Conservation (phyloP, 2,329 filamentous ascomycete species). For the Ustulina deusta region DNA sequence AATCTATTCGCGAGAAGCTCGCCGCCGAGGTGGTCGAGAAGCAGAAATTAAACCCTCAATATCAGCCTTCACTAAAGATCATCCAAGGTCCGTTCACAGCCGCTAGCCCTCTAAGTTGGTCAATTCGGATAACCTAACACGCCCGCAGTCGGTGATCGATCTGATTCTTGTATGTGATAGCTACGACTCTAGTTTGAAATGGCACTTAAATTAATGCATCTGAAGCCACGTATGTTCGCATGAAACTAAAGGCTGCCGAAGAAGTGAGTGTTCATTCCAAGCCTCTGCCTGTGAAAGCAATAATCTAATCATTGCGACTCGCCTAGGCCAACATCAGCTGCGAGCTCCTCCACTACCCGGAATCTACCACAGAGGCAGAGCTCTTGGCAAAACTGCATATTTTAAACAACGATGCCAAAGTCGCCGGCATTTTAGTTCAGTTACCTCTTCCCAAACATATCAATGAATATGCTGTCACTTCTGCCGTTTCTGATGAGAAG, state of each 20-base stretch:
- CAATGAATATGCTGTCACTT: conserved; percentile 90
- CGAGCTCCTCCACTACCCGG: conserved; percentile 85
- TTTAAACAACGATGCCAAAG: conserved; percentile 85
- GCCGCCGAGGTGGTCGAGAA: conserved; percentile 82
- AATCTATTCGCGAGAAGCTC: conserved; percentile 86
- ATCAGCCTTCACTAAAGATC: conserved; percentile 90
- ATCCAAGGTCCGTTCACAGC: conserved; percentile 78
- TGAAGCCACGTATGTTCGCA: conserved; percentile 95
- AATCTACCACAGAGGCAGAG: conserved; percentile 84
- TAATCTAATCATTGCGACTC: conserved; percentile 41
- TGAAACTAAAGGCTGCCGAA: conserved; percentile 97
- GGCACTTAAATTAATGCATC: conserved; percentile 49
- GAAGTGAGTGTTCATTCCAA: conserved; percentile 70
- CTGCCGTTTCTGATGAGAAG: conserved; percentile 90
- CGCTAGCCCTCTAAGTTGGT: conserved; percentile 33
- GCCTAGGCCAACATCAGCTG: conserved; percentile 88
- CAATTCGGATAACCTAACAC: conserved; percentile 32
- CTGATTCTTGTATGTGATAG: conserved; percentile 81
- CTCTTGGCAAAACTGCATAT: conserved; percentile 83
- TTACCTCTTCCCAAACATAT: conserved; percentile 90
- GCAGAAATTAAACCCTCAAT: conserved; percentile 86
- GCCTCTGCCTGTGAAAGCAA: neutral
- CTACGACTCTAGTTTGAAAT: conserved; percentile 37
- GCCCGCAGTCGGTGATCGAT: conserved; percentile 83
- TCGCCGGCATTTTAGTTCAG: conserved; percentile 95